These are phyloP conservation scores for Mortierella polycephala DNA, from an alignment of 371 early-diverging fungal species.

Conservation along the genomic window DNA sequence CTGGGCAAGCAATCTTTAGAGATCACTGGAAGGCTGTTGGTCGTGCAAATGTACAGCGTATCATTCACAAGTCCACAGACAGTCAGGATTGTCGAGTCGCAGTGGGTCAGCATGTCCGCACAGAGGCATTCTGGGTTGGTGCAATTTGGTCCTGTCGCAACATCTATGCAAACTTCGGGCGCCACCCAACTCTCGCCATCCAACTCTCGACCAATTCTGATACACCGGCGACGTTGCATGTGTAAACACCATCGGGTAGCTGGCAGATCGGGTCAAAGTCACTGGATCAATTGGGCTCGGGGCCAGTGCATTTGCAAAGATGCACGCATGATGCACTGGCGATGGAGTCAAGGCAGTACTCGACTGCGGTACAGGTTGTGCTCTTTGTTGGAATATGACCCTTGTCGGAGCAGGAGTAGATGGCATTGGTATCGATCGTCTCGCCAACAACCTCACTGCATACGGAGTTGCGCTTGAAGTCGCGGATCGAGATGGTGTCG, in stretches of 20 bases:
- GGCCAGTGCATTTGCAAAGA: not conserved
- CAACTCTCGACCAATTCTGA: constrained; percentile 7
- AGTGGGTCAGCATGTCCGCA: not conserved
- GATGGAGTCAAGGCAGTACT: not conserved
- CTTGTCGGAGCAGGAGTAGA: not conserved
- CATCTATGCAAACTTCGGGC: not conserved
- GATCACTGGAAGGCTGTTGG: not conserved
- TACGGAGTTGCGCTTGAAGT: not conserved
- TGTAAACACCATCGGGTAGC: constrained; percentile 10
- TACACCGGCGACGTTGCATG: not conserved
- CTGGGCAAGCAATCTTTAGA: not conserved
- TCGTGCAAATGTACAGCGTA: constrained; percentile 2
- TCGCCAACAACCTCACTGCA: not conserved
- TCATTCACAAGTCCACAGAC: not conserved
- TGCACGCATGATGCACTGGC: not conserved
- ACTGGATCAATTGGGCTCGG: constrained; percentile 3
- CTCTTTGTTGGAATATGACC: not conserved
- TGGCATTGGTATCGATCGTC: not conserved
- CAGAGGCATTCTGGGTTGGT: constrained; percentile 2
- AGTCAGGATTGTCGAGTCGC: constrained; percentile 2
- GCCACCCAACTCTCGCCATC: not conserved
- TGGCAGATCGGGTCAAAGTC: constrained; percentile 12
- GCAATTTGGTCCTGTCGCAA: constrained; percentile 1
- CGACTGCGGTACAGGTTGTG: constrained; percentile 1
- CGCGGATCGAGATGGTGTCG: not conserved